A percentile compares a stretch with the other conserved stretches of the same genome.
Conservation (phyloP, 2,329 filamentous ascomycete genomes). For the Ceratocystis variospora region DNA sequence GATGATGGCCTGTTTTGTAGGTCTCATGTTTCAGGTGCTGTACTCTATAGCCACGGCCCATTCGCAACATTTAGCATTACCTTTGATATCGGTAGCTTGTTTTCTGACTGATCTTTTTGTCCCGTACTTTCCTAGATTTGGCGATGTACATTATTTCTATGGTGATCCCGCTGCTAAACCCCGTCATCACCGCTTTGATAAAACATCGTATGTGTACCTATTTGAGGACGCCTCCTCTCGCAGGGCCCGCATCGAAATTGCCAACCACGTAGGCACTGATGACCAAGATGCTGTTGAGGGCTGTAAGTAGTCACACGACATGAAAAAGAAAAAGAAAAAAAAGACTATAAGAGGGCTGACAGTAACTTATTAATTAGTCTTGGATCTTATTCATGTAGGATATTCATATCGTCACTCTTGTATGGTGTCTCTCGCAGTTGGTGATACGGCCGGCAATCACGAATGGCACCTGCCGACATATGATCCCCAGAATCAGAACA, state of each 20-base stretch:
- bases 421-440: conserved; percentile 52
- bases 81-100: too few species aligned
- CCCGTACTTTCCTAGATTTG: conserved; percentile 44
- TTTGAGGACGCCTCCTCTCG: conserved; percentile 58
- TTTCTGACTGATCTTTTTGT: background rate
- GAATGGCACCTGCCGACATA: conserved; percentile 65
- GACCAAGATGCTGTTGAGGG: conserved; percentile 71
- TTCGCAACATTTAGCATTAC: background rate
- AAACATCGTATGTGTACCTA: conserved; percentile 65
- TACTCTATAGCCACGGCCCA: background rate
- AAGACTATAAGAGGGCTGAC: conserved; percentile 49
- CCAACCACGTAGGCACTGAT: conserved; percentile 58
- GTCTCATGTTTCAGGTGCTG: background rate
- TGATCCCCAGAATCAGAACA: conserved; percentile 59
- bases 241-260: conserved; percentile 59
- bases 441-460: conserved; percentile 35
- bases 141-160: conserved; percentile 69
- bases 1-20: conserved; percentile 3
- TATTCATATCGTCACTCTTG: conserved; percentile 65
- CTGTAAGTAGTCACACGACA: conserved; percentile 46
- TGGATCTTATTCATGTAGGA: conserved; percentile 49
- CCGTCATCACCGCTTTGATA: conserved; percentile 68
- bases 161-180: conserved; percentile 51
- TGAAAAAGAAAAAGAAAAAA: conserved; percentile 28
- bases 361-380: conserved; percentile 50